Base-by-base conservation (phyloP, 768 basidiomycete species). In the Boletus subcaerulescens region DNA sequence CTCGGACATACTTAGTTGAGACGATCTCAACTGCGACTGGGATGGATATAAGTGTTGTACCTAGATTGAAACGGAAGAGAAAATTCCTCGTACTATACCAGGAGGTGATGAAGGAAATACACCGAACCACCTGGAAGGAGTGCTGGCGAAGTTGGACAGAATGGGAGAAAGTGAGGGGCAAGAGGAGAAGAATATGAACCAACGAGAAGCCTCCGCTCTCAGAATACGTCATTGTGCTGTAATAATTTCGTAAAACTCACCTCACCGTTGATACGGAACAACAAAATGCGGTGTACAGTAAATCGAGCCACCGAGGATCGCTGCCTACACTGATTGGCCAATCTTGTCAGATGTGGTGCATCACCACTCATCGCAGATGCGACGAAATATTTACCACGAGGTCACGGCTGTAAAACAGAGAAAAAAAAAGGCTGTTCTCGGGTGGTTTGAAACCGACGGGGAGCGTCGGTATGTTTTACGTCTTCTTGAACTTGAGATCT, bases 231-330 rank as follows among this genome's bases (percentile, higher is more conserved):
- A 60, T 48, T 45, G 49, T 66, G 50, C 17, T 60, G 68, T 72
- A 61, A 72, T 61, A n/a, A 64, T 71, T 53, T 62, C 69, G 67
- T 67, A 72, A 72, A 67, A 58, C 24, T 59, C 26, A 55, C 47
- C 68, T 61, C 60, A 66, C 56, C 52, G 50, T 49, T n/a, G n/a
- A 51, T 47, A 52, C 49, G 59, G 60, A 70, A 59, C 56, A 56
- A 24, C 52, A 44, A 48, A 42, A 58, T 50, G 57, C 51, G 64
- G 60, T 43, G 51, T 50, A 45, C 47, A 53, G 45, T 15, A 35
- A 33, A 52, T 52, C 48, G 46, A 48, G 15, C 33, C 26, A 41
- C 43, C 43, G 55, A 67, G 48, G 43, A 57, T 52, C 45, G 36
- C 35, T 60, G 55, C 20, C 33, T 43, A 41, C 22, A 44, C 48